These are phyloP conservation scores for Erysiphe pulchra DNA, from an alignment of 2,329 filamentous ascomycete genomes.

Conservation along the genomic window DNA sequence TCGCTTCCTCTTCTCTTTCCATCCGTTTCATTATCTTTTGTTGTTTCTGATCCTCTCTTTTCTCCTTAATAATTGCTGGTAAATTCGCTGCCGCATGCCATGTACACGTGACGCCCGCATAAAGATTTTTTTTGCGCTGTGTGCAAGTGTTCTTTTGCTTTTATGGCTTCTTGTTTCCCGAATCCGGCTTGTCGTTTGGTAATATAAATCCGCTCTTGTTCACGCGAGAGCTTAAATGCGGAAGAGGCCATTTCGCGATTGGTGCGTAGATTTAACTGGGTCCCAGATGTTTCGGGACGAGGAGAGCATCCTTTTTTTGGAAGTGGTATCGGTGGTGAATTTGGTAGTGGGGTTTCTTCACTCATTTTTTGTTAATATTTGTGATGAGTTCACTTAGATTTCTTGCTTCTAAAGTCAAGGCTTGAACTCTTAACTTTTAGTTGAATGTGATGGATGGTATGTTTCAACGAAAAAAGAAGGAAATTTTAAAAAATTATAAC, in stretches of 20 bases:
- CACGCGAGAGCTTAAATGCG: slow-evolving; percentile 6
- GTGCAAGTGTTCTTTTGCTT: slow-evolving; percentile 7
- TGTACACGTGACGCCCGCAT: slow-evolving; percentile 1
- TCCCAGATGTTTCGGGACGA: slow-evolving; percentile 3
- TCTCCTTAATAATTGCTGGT: slow-evolving; percentile 15
- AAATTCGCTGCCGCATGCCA: slow-evolving; percentile 3
- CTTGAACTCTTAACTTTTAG: no score
- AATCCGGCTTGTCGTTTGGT: slow-evolving; percentile 6
- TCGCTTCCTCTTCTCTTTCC: neutral
- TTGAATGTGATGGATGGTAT: no score
- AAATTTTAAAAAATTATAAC: no score
- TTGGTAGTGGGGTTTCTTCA: no score
- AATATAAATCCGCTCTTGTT: slow-evolving; percentile 8
- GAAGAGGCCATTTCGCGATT: slow-evolving; percentile 6
- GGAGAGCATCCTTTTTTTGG: no score
- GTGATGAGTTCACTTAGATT: no score
- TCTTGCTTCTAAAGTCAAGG: no score
- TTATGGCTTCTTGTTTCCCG: slow-evolving; percentile 4
- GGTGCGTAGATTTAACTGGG: slow-evolving; percentile 6
- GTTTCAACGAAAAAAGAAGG: no score
- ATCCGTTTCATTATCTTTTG: neutral
- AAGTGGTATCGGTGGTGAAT: no score
- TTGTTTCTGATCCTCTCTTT: slow-evolving; percentile 3
- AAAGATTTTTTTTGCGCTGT: slow-evolving; percentile 2
- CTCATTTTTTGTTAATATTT: no score